phyloP scores from a whole-genome alignment of 2,329 filamentous ascomycete species.

The Fusarium sambucinum region DNA sequence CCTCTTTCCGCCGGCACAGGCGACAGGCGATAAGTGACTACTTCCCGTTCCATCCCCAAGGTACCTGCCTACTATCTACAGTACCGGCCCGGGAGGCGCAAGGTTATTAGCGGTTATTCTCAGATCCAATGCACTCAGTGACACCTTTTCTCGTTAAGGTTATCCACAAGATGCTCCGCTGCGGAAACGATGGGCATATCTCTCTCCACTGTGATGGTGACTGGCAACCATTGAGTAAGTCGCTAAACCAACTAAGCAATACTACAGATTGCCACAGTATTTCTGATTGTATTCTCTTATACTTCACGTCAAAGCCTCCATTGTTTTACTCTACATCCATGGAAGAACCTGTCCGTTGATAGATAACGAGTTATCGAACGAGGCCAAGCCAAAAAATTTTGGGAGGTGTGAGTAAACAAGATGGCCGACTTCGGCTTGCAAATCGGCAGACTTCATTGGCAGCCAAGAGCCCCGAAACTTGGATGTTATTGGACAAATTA shows the following conservation, averaged over 20 bases:
- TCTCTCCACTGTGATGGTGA: slow-evolving; percentile 30
- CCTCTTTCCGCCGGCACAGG: slow-evolving; percentile 38
- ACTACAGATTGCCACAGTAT: slow-evolving; percentile 1
- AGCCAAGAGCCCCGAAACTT: slow-evolving; percentile 20
- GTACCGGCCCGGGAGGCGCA: slow-evolving; percentile 31
- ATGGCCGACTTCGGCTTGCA: slow-evolving; percentile 47
- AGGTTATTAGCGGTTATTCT: slow-evolving; percentile 36
- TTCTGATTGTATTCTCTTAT: not conserved
- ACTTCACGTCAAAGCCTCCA: not conserved
- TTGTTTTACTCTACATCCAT: slow-evolving; percentile 1
- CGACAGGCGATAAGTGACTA: slow-evolving; percentile 33
- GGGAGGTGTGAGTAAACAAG: slow-evolving; percentile 22
- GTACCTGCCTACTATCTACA: not conserved
- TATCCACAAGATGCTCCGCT: slow-evolving; percentile 44
- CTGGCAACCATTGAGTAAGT: slow-evolving; percentile 8
- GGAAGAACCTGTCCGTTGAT: slow-evolving; percentile 24
- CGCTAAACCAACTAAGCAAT: not conserved
- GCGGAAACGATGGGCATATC: slow-evolving; percentile 28
- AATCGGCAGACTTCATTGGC: slow-evolving; percentile 44
- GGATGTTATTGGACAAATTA: slow-evolving; percentile 30
- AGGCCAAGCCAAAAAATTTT: slow-evolving; percentile 14
- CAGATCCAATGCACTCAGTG: slow-evolving; percentile 17
- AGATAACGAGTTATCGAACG: slow-evolving; percentile 17
- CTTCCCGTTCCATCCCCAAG: not conserved
- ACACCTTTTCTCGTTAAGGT: slow-evolving; percentile 28